Base-by-base conservation (phyloP, 225 moss, liverwort and hornwort genomes). In the Bryoerythrophyllum caledonicum region DNA sequence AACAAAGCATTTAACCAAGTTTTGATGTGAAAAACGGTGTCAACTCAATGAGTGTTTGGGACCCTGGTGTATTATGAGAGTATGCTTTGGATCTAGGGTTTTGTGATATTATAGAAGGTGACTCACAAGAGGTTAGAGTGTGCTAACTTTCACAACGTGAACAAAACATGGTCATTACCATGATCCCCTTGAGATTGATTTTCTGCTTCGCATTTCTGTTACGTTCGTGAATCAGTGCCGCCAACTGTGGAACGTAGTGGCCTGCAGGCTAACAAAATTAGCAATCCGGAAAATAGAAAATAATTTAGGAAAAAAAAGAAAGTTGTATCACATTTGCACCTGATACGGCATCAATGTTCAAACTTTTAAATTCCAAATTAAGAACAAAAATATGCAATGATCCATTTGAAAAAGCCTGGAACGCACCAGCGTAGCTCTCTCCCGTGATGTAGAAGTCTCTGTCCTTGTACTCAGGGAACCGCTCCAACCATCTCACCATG, bases 201-300 rank as follows among this genome's bases (percentile, higher is more conserved):
- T 80, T 80, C 63, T 30, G 58, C 10, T 57, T 3, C 9, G 74
- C 71, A 1, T 25, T 23, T 32, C 79, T 63, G 69, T 86, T 94
- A 25, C 76, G 79, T 25, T 83, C 59, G 26, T 74, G 24, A 12
- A 94, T 61, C 53, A 74, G 27, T 7, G 81, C 37, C 73, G 91
- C 81, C 80, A 94, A 71, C 73, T 94, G 86, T 4, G 92, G 92
- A 60, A 92, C 78, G 75, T 92, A 94, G 62, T 94, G 85, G 60
- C 94, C 94, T 94, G 86, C 84, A 77, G 20, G 24, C 65, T 46
- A 60, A 23, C 14, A 54, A 68, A 69, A 4, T 27, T 0, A 63
- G 5, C 46, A 40, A 52, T 63, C 46, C 67, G 1, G 38, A 38
- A 38, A 38, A 38, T 38, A 10, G 1, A 49, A 17, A 17, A 16